These are phyloP conservation scores for Rubia yunnanensis DNA, from an alignment of 257 asterid genomes.

Conservation along the genomic window DNA sequence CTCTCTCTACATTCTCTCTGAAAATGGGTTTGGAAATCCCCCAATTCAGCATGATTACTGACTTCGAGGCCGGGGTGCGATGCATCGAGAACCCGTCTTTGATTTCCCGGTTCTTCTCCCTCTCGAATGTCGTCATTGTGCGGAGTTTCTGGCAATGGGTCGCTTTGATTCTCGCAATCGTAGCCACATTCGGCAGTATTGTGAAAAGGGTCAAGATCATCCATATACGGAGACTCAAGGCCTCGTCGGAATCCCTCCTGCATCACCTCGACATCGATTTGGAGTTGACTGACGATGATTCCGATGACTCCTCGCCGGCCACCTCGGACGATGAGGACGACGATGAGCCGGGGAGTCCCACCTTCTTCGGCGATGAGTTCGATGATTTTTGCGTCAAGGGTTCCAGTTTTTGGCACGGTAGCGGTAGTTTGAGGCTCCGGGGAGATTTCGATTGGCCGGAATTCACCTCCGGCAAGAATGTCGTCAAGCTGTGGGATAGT, in stretches of 20 bases:
- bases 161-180: slow-evolving; percentile 58
- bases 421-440: slow-evolving; percentile 29
- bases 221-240: slow-evolving; percentile 32
- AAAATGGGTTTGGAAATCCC: slow-evolving; percentile 49
- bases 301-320: slow-evolving; percentile 32
- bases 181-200: slow-evolving; percentile 59
- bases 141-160: slow-evolving; percentile 81
- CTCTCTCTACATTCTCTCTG: neutral
- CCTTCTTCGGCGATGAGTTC: slow-evolving; percentile 26
- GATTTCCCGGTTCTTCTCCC: slow-evolving; percentile 31
- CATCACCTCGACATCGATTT: slow-evolving; percentile 31
- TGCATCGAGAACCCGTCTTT: slow-evolving; percentile 59
- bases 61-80: slow-evolving; percentile 68
- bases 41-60: slow-evolving; percentile 49
- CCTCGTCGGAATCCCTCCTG: slow-evolving; percentile 32
- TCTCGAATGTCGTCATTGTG: slow-evolving; percentile 24
- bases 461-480: slow-evolving; percentile 44
- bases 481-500: slow-evolving; percentile 88
- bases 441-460: slow-evolving; percentile 36
- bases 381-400: slow-evolving; percentile 45
- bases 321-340: slow-evolving; percentile 32
- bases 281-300: slow-evolving; percentile 48
- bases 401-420: slow-evolving; percentile 17
- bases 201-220: slow-evolving; percentile 46
- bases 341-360: slow-evolving; percentile 8